Base-by-base conservation (phyloP, 2,329 filamentous ascomycete genomes). In the Didymella lethalis region DNA sequence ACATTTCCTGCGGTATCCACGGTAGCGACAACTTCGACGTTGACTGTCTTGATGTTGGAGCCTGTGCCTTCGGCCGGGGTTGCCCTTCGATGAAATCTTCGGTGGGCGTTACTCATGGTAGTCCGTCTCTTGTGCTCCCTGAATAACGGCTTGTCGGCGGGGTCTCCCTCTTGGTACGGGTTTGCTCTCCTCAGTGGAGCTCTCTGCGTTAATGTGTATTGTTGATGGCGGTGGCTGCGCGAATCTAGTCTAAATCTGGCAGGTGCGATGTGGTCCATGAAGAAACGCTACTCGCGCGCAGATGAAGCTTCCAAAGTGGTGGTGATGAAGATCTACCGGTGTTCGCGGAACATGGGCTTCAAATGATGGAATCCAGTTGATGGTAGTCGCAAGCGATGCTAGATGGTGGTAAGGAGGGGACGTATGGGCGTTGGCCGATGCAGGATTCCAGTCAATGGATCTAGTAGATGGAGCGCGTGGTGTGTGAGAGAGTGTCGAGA, bases 371-470 rank as follows among this genome's bases (percentile, higher is more conserved):
- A 62, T 58, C 25, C 54, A 67, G 72, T 73, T 69, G 68, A 46
- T 61, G 48, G 57, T 65, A 57, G 58, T 62, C 62, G 57, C 64
- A 55, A 55, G 56, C 51, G 51, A 51, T 59, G 56, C 50, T 50
- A 49, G 45, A 31, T 28, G 26, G 47, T 49, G 56, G 36, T 54
- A 77, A 72, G 41, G 75, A 77, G 66, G 58, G 75, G 69, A 74
- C 64, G 74, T 60, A 62, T 59, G 62, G 66, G 63, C 59, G 65
- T 59, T 59, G 63, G 70, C 67, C 63, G 59, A 56, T 54, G 54
- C 50, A 57, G 63, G 65, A 55, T 66, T 78, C 72, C 74, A 75
- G 67, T 75, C 73, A 75, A 77, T 77, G 75, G 74, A 75, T 64
- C 28, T 43, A 60, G 49, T 18, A 65, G 48, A 58, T 54, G 44